Percentiles rank a stretch among this genome's conserved stretches.
phyloP scores from a whole-genome alignment of 176 grass and related monocot species.

The Tillandsia leiboldiana region DNA sequence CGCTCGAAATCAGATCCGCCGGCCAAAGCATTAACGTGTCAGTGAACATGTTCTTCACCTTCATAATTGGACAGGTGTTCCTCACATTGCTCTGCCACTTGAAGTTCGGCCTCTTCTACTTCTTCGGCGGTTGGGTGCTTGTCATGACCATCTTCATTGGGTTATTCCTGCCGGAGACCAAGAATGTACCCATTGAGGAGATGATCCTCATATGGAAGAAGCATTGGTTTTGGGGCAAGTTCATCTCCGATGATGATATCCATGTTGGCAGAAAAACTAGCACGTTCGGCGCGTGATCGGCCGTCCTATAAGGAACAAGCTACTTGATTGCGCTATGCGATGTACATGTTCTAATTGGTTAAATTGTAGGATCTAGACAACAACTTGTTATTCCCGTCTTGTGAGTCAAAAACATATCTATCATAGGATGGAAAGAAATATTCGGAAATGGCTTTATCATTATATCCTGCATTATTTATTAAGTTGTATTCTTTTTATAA shows the following conservation, averaged over 20 bases:
- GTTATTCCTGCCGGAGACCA: background rate
- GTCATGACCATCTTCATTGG: background rate
- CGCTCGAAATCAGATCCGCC: constrained; percentile 5
- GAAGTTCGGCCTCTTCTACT: background rate
- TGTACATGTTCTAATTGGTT: too few species aligned
- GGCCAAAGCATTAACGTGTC: constrained; percentile 21
- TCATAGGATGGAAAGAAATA: too few species aligned
- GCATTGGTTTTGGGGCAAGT: background rate
- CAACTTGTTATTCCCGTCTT: too few species aligned
- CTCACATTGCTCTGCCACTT: background rate
- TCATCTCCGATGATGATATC: background rate
- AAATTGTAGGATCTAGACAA: too few species aligned
- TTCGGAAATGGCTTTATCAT: too few species aligned
- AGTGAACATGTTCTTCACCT: constrained; percentile 6
- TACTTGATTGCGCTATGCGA: too few species aligned
- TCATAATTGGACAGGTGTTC: background rate
- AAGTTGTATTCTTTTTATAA: too few species aligned
- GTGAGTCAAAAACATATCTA: too few species aligned
- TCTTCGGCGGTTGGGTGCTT: background rate
- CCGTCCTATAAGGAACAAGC: too few species aligned
- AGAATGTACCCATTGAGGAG: background rate
- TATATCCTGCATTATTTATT: too few species aligned
- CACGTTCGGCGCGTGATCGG: too few species aligned
- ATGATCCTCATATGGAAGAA: background rate
- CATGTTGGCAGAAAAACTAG: too few species aligned